phyloP scores from a whole-genome alignment of 352 stramenopile genomes.

The Phytopythium sindhum region DNA sequence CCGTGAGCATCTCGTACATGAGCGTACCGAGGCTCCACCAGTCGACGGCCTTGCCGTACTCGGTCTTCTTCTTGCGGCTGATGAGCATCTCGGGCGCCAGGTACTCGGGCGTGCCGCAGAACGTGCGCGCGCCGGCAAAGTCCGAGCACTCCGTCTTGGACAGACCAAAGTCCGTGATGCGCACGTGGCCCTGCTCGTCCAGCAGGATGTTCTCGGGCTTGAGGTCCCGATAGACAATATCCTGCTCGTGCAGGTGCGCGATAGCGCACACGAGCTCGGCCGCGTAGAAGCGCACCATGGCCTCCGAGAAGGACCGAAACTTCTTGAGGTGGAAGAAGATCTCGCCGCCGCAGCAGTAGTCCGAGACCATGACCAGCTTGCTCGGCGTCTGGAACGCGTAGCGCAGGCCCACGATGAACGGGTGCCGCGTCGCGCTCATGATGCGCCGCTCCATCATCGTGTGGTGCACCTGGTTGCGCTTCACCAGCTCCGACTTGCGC shows the following conservation, averaged over 20 bases:
- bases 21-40: conserved; percentile 94
- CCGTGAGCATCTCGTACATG: conserved; percentile 95
- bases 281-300: conserved; percentile 90
- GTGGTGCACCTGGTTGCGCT: conserved; percentile 85
- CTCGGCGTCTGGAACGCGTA: conserved; percentile 90
- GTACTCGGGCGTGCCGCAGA: conserved; percentile 88
- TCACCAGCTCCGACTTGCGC: conserved; percentile 84
- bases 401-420: conserved; percentile 95
- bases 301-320: conserved; percentile 87
- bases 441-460: conserved; percentile 88
- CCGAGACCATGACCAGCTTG: conserved; percentile 91
- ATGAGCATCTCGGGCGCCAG: conserved; percentile 89
- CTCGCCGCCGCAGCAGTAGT: conserved; percentile 89
- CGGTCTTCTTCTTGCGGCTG: conserved; percentile 83
- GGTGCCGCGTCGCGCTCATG: conserved; percentile 91
- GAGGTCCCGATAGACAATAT: conserved; percentile 93
- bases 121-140: conserved; percentile 80
- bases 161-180: conserved; percentile 92
- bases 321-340: conserved; percentile 93
- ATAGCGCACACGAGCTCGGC: conserved; percentile 91
- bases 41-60: conserved; percentile 91
- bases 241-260: conserved; percentile 86
- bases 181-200: conserved; percentile 89
- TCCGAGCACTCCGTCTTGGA: conserved; percentile 87
- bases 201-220: conserved; percentile 94